phyloP scores from a whole-genome alignment of 345 rosid genomes.

The Sonneratia caseolaris region DNA sequence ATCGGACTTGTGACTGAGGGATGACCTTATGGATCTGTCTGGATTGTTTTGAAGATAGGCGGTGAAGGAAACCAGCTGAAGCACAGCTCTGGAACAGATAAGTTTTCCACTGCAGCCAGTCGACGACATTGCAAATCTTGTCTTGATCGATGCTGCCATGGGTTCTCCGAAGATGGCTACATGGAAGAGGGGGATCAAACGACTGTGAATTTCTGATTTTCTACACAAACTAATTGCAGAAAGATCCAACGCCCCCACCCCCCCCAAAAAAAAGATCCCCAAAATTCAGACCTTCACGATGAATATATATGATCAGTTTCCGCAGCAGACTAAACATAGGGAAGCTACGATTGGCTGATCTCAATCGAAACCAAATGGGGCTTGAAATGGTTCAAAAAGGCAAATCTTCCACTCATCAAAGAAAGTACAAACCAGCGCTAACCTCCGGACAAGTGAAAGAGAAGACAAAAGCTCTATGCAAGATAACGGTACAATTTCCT shows the following conservation, averaged over 20 bases:
- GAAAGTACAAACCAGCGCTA: slow-evolving; percentile 19
- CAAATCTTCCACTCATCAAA: slow-evolving; percentile 16
- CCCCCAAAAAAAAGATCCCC: not conserved
- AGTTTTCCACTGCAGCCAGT: not conserved
- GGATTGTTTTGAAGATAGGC: not conserved
- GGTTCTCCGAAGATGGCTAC: not conserved
- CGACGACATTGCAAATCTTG: not conserved
- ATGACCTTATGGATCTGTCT: not conserved
- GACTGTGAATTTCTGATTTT: too few relatives aligned
- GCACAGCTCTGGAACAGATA: not conserved
- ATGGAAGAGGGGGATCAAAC: not conserved
- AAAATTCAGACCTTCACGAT: not conserved
- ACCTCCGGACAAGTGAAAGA: slow-evolving; percentile 13
- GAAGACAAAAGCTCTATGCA: slow-evolving; percentile 35
- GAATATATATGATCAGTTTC: not conserved
- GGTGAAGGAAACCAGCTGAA: too few relatives aligned
- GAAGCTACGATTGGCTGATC: not conserved
- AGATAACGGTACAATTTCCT: slow-evolving; percentile 89
- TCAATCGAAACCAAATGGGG: slow-evolving; percentile 1
- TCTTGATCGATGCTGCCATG: not conserved
- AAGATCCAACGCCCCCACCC: not conserved
- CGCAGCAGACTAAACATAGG: not conserved
- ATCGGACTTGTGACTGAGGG: not conserved
- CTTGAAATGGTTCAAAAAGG: slow-evolving; percentile 5
- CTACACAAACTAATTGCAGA: too few relatives aligned